phyloP scores from a whole-genome alignment of 306 rosid species.

The Lablab purpureus region DNA sequence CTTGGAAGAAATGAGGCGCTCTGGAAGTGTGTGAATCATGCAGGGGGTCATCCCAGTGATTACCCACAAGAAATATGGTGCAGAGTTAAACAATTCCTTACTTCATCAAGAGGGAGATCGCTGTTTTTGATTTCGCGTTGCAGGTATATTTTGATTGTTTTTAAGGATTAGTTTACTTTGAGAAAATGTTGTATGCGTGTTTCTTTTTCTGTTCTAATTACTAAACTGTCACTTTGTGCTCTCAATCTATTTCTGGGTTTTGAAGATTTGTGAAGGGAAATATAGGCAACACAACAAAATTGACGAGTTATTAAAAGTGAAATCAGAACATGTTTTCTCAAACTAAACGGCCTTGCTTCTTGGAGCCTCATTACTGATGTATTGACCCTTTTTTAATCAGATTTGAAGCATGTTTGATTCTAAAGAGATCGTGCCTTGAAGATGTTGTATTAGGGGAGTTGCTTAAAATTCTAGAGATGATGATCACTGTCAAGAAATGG shows the following conservation, averaged over 20 bases:
- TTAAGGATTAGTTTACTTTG: neutral
- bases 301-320: neutral
- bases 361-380: slow-evolving; percentile 20
- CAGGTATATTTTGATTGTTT: slow-evolving; percentile 59
- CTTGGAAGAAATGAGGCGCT: slow-evolving; percentile 60
- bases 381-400: slow-evolving; percentile 51
- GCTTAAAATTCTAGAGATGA: slow-evolving; percentile 73
- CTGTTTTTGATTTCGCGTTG: slow-evolving; percentile 65
- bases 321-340: neutral
- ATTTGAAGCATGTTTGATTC: slow-evolving; percentile 69
- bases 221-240: too few species aligned
- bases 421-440: slow-evolving; percentile 66
- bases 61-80: slow-evolving; percentile 63
- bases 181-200: neutral
- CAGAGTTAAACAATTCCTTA: slow-evolving; percentile 59
- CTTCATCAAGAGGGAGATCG: slow-evolving; percentile 64
- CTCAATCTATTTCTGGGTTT: neutral
- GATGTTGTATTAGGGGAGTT: slow-evolving; percentile 69
- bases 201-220: neutral
- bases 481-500: slow-evolving; percentile 70
- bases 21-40: slow-evolving; percentile 77
- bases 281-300: neutral
- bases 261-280: neutral
- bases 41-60: slow-evolving; percentile 57
- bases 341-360: neutral